These are phyloP conservation scores for Synchytrium microbalum DNA, from an alignment of 371 early-diverging fungal species.

Conservation along the genomic window DNA sequence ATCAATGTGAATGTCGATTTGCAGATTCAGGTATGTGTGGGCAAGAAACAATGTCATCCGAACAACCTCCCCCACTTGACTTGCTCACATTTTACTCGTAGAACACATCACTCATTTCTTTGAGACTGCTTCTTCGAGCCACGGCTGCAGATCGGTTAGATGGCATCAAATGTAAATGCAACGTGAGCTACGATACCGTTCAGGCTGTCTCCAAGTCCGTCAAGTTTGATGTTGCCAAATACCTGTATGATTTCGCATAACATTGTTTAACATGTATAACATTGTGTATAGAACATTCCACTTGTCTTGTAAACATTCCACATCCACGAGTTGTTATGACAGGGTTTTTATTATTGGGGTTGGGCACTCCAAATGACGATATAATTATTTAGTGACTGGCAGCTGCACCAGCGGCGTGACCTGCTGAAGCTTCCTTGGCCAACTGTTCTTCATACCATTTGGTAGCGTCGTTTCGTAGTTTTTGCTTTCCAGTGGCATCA, in stretches of 20 bases:
- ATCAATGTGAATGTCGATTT: conserved; percentile 69
- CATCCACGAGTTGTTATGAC: neutral
- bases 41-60: neutral
- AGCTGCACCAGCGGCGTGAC: neutral
- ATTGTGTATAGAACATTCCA: neutral
- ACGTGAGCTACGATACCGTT: conserved; percentile 71
- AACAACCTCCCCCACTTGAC: neutral
- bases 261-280: neutral
- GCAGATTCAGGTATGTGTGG: conserved; percentile 53
- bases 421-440: neutral
- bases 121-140: conserved; percentile 57
- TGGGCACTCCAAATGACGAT: too few relatives aligned
- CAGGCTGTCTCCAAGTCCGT: conserved; percentile 56
- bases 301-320: too few relatives aligned
- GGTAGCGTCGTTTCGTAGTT: neutral
- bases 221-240: conserved; percentile 72
- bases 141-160: conserved; percentile 68
- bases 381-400: too few relatives aligned
- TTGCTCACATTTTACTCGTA: conserved; percentile 20
- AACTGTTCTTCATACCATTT: neutral
- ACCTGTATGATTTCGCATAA: conserved; percentile 62
- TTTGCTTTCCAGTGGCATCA: neutral
- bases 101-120: conserved; percentile 68
- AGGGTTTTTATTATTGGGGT: too few relatives aligned
- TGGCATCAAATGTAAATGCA: conserved; percentile 73